Evolutionary conservation across 1,284 basidiomycete genomes (phyloP), one percentile per base, ranked within the genome.

Genomic region (Vanrija sp.): DNA sequence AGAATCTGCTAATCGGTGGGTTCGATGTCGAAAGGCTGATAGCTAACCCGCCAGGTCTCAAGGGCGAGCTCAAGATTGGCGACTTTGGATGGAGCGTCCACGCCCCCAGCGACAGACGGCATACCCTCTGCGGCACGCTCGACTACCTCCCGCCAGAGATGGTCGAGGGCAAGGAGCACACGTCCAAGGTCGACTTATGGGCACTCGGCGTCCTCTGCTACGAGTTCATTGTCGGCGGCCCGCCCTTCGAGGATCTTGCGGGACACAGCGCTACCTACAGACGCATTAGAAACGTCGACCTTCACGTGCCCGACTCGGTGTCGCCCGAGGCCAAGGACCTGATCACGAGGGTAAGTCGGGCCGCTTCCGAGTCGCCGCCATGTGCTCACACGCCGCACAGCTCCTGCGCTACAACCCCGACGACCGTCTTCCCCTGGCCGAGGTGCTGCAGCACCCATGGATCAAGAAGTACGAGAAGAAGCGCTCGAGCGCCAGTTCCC

Each of bases 11-110:
- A 8, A 79, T 99, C 9, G 95, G 94, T 15, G 49, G 49, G 62
- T 25, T 3, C 4, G 8, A 31, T 4, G 7, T 7, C 7, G 9
- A 22, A 3, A 4, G 23, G 2, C 43, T 22, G 19, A 25, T 24
- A 31, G 39, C 37, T 31, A 14, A 31, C 31, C 31, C 31, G 4
- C 4, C 49, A 66, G 65, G 65, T 16, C 85, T 98, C 66, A 89
- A 93, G 62, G 96, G 95, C 42, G 95, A 98, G 72, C 80, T 99
- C 61, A 98, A 31, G 31, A 31, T 31, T 60, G 96, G 85, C 6
- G 96, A 98, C 75, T 98, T 99, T 75, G 96, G 96, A 7, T 98
- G 96, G 95, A 92, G 88, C 68, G 95, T 98, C 3, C 96, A 98
- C 72, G 96, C 96, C 0, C 96, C 95, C 0, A 85, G 90, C 0